Conservation (phyloP, 1,139 yeast species). For the Yamadazyma friedrichii region DNA sequence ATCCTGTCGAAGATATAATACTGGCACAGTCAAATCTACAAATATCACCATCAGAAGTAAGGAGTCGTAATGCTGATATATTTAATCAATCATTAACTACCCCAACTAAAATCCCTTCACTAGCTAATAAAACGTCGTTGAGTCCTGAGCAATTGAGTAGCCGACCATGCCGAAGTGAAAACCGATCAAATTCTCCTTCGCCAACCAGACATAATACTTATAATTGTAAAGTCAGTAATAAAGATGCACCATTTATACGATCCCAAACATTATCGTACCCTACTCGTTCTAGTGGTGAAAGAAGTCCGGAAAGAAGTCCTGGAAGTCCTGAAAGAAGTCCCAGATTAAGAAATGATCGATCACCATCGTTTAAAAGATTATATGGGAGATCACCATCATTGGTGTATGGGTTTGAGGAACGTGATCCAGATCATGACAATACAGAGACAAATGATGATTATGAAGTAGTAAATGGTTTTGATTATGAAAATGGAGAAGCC, state of each 20-base stretch:
- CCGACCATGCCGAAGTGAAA: constrained; percentile 8
- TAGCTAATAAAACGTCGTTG: constrained; percentile 6
- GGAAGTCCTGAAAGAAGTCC: constrained; percentile 9
- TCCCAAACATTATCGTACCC: constrained; percentile 14
- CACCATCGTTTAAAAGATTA: constrained; percentile 32
- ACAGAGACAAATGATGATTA: constrained; percentile 3
- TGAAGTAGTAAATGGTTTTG: constrained; percentile 6
- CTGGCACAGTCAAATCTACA: constrained; percentile 1
- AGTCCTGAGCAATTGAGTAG: constrained; percentile 1
- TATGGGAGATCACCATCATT: constrained; percentile 18
- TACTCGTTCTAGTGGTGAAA: constrained; percentile 3
- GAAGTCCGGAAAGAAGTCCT: constrained; percentile 2
- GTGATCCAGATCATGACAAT: constrained; percentile 20
- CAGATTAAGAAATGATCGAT: constrained; percentile 17
- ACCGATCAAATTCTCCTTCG: constrained; percentile 7
- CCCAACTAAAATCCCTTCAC: constrained; percentile 20
- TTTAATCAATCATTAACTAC: constrained; percentile 15
- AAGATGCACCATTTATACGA: constrained; percentile 7
- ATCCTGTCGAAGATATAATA: constrained; percentile 11
- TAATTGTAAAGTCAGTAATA: constrained; percentile 4
- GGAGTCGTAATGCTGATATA: constrained; percentile 13
- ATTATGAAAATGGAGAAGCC: background rate
- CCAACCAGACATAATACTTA: constrained; percentile 10
- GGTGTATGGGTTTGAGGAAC: constrained; percentile 30
- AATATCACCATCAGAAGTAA: background rate